Conservation (phyloP, 768 basidiomycete species). For the Candolleomyces eurysporus region DNA sequence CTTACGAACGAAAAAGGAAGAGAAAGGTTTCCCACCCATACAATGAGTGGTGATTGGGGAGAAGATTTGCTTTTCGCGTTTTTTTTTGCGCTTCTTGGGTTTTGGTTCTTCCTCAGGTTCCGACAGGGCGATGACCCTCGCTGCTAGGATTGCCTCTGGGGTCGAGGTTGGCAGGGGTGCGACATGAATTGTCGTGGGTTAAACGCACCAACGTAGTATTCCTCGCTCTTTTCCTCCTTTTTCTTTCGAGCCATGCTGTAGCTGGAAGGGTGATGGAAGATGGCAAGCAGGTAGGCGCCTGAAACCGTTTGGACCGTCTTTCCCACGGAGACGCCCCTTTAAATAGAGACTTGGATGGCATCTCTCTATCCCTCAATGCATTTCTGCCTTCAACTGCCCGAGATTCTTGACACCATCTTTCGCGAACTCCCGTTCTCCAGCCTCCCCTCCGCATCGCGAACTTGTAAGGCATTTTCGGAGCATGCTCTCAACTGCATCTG, state of each 20-base stretch:
- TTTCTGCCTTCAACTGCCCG: too few relatives aligned
- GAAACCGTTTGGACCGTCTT: not conserved
- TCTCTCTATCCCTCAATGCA: too few relatives aligned
- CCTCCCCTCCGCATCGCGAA: too few relatives aligned
- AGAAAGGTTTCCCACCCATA: not conserved
- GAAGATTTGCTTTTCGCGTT: not conserved
- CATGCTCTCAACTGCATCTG: too few relatives aligned
- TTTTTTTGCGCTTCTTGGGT: not conserved
- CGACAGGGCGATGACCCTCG: not conserved
- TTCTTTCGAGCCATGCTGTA: slow-evolving; percentile 12
- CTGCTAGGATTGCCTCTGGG: slow-evolving; percentile 8
- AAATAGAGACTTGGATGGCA: too few relatives aligned
- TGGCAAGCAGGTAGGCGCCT: too few relatives aligned
- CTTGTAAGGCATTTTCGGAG: too few relatives aligned
- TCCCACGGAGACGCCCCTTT: not conserved
- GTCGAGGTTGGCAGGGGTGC: not conserved
- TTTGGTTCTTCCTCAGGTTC: not conserved
- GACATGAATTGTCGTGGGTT: not conserved
- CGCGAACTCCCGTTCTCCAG: too few relatives aligned
- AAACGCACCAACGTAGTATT: slow-evolving; percentile 52
- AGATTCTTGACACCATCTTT: too few relatives aligned
- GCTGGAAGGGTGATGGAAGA: too few relatives aligned
- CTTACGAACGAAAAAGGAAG: too few relatives aligned
- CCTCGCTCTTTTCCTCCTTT: slow-evolving; percentile 20
- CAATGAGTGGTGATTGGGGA: not conserved